Base-by-base conservation (phyloP, 129 eudicot genomes). In the Flaveria robusta region DNA sequence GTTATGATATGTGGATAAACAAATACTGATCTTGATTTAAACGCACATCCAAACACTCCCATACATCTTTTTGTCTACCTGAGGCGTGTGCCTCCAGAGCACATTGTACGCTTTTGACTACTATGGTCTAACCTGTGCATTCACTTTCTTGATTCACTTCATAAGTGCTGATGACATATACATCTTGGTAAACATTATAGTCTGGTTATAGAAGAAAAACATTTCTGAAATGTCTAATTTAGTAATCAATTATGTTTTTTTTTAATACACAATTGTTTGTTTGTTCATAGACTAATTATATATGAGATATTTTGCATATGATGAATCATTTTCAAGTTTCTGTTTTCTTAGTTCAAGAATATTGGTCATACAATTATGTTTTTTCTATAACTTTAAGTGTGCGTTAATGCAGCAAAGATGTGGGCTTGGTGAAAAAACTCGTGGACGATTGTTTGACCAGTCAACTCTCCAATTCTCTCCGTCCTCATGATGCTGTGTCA, bases 401-500 rank as follows among this genome's bases (percentile, higher is more conserved):
- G 41, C 59, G 66, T 81, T 2, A 23, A 74, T 89, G 88, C 97
- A 94, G 98, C 80, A 91, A 94, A 83, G 98, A 91, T 80, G 92
- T 93, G 1, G 80, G 86, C 42, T 88, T 87, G 74, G 98, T 90
- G 81, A 93, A 88, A 82, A 93, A 93, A 76, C 92, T 93, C 45
- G 91, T 93, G 71, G 97, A 88, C 66, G 98, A 93, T 45, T 88
- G 92, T 79, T 59, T 93, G 64, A 77, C 96, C 39, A 83, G 89
- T 69, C 91, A 90, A 77, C 74, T 90, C 77, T 83, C 98, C 16
- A 83, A 85, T 74, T 91, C 98, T 0, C 92, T 94, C 12, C 97
- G 97, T 65, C 97, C 97, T 11, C 97, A 91, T 45, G 99, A 95
- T 78, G 99, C 99, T 11, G 99, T 95, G 82, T 95, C 99, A 19